Conservation (phyloP, 495 filamentous ascomycete genomes). For the Lophiostoma macrostomum region DNA sequence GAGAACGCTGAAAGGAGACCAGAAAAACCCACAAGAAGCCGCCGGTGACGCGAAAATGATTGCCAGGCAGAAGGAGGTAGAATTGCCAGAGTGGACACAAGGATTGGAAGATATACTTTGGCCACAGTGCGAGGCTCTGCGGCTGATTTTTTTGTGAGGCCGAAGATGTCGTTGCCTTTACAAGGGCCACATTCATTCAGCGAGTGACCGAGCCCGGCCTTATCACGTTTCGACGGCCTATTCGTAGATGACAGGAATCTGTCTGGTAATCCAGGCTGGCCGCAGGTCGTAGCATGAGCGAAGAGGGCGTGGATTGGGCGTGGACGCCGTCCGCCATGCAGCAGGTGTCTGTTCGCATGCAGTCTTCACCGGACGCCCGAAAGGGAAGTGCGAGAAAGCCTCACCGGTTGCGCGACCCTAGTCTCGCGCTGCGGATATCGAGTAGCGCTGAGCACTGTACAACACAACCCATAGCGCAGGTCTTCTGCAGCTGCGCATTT, state of each 20-base stretch:
- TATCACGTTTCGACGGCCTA: slow-evolving; percentile 14
- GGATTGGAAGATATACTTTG: slow-evolving; percentile 13
- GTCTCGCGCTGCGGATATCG: neutral
- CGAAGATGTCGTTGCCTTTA: slow-evolving; percentile 15
- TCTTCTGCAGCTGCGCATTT: neutral
- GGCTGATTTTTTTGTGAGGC: slow-evolving; percentile 9
- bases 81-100: neutral
- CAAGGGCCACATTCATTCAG: neutral
- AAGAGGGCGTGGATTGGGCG: slow-evolving; percentile 16
- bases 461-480: neutral
- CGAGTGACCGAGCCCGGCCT: slow-evolving; percentile 15
- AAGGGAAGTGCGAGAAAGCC: slow-evolving; percentile 2
- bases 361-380: neutral
- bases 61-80: slow-evolving; percentile 9
- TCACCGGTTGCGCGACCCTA: no score
- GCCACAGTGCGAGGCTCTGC: neutral
- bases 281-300: slow-evolving; percentile 1
- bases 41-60: slow-evolving; percentile 9
- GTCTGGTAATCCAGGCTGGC: slow-evolving; percentile 8
- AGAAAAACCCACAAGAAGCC: slow-evolving; percentile 1
- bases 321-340: neutral
- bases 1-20: neutral
- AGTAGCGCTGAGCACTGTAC: no score
- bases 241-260: slow-evolving; percentile 4
- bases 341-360: neutral